These are phyloP conservation scores for Rhizopogon vesiculosus DNA, from an alignment of 768 basidiomycete genomes.

Conservation along the genomic window DNA sequence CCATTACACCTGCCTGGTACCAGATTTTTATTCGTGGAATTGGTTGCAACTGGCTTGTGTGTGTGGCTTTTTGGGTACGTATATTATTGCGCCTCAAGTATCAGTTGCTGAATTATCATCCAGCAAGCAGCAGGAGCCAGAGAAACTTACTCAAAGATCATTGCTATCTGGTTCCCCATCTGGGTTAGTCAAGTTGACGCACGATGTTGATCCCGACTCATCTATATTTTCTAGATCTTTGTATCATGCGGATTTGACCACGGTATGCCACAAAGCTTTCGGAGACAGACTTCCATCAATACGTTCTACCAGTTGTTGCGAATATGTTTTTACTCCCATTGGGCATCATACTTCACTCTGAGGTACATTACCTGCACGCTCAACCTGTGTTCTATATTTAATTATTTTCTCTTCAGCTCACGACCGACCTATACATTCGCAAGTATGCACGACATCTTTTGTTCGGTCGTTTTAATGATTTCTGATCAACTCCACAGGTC, in stretches of 20 bases:
- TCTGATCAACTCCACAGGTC: conserved; percentile 33
- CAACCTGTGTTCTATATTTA: not conserved
- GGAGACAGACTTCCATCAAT: not conserved
- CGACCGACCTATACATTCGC: conserved; percentile 50
- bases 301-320: conserved; percentile 47
- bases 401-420: conserved; percentile 10
- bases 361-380: conserved; percentile 35
- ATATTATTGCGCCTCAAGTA: not conserved
- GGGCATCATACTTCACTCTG: conserved; percentile 65
- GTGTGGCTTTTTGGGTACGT: conserved; percentile 67
- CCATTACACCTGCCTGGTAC: conserved; percentile 60
- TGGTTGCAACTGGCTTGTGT: conserved; percentile 76
- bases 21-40: conserved; percentile 72
- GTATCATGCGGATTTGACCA: conserved; percentile 71
- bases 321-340: conserved; percentile 76
- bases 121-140: conserved; percentile 68
- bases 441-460: conserved; percentile 43
- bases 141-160: conserved; percentile 68
- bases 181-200: conserved; percentile 41
- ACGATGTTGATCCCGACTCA: not conserved
- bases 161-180: conserved; percentile 69
- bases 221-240: conserved; percentile 42
- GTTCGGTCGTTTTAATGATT: not conserved
- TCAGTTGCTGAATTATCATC: conserved; percentile 1
- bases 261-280: conserved; percentile 34